A percentile compares a stretch with the other conserved stretches of the same genome.
Evolutionary conservation across 345 rosid species (phyloP).

Genomic region (Moricandia arvensis): DNA sequence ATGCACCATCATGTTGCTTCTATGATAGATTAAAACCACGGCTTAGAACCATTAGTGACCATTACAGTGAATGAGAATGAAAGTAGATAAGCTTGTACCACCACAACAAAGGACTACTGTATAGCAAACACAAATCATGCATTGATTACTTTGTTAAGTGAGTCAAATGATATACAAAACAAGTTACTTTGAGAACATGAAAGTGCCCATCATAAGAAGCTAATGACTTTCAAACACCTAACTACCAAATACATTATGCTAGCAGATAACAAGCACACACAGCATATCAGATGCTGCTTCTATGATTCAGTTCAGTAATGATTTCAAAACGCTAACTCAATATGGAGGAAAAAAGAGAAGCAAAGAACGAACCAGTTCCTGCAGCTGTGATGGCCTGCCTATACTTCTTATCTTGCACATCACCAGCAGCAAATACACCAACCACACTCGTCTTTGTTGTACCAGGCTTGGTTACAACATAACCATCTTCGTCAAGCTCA

Average conservation of each 20-base stretch:
- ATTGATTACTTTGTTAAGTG: not conserved
- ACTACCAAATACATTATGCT: not conserved
- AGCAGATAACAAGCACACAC: not conserved
- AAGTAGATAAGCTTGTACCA: not conserved
- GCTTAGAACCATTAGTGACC: not conserved
- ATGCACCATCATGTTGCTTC: not conserved
- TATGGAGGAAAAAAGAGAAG: not conserved
- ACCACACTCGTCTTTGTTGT: conserved; percentile 76
- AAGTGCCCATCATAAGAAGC: not conserved
- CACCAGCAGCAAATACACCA: conserved; percentile 96
- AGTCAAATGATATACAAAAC: not conserved
- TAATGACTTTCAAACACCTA: not conserved
- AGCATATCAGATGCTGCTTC: conserved; percentile 12
- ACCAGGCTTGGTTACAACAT: conserved; percentile 73
- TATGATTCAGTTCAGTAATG: not conserved
- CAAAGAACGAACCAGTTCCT: conserved; percentile 63
- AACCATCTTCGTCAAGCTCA: conserved; percentile 79
- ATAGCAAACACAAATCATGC: not conserved
- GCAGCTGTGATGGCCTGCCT: conserved; percentile 98
- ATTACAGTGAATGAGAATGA: not conserved
- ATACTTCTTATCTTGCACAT: conserved; percentile 98
- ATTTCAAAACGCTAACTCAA: not conserved
- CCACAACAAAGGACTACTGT: not conserved
- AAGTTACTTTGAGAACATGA: not conserved
- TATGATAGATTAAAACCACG: too few species aligned